Conservation (phyloP, 2,329 filamentous ascomycete genomes). For the Aspergillus intermedius region DNA sequence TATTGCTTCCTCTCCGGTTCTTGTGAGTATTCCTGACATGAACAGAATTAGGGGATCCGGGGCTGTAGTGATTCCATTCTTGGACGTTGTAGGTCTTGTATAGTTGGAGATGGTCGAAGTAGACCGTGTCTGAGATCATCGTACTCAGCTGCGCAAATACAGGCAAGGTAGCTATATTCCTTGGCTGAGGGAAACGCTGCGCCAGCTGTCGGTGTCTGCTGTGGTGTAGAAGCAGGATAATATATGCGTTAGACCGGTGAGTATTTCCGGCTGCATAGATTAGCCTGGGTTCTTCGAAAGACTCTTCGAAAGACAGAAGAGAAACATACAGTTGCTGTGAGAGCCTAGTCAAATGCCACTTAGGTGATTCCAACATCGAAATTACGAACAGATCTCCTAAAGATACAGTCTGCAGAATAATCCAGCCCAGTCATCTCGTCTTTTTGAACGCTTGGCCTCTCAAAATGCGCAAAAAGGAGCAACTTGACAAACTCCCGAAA, state of each 20-base stretch:
- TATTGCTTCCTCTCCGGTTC: background rate
- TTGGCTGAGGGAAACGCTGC: background rate
- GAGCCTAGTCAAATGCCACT: background rate
- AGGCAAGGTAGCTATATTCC: background rate
- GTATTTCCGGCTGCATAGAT: background rate
- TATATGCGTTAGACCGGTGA: background rate
- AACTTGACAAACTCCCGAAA: background rate
- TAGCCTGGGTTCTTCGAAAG: too few species aligned
- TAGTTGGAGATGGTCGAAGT: background rate
- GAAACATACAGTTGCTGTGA: background rate
- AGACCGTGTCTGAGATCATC: background rate
- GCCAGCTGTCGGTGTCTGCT: background rate
- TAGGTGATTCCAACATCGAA: background rate
- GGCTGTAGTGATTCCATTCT: background rate
- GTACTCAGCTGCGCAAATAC: background rate
- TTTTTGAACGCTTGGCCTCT: background rate
- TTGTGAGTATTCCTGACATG: background rate
- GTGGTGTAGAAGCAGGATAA: background rate
- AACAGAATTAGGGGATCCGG: background rate
- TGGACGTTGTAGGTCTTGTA: background rate
- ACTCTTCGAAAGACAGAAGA: background rate
- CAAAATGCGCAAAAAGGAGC: background rate
- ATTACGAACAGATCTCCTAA: background rate
- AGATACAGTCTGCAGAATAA: background rate
- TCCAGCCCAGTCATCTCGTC: background rate